A percentile compares a stretch with the other conserved stretches of the same genome.
phyloP scores from a whole-genome alignment of 805 yeast genomes.

The Zygoascus biomembranicola region DNA sequence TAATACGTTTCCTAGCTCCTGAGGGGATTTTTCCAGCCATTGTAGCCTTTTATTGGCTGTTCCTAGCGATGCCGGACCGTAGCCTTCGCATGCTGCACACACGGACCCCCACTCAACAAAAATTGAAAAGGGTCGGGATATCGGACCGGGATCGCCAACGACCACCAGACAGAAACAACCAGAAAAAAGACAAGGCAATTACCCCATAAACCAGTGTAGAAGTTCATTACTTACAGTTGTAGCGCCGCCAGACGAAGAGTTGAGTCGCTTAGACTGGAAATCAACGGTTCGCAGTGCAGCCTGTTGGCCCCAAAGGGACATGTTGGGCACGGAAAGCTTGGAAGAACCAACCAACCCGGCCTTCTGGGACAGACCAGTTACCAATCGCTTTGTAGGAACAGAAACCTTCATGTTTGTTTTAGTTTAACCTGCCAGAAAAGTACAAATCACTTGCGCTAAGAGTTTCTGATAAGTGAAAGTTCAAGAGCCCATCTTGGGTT shows the following conservation, averaged over 20 bases:
- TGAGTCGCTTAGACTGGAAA: slow-evolving; percentile 16
- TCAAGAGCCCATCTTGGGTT: not conserved
- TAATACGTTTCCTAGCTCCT: too few species aligned
- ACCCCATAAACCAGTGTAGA: not conserved
- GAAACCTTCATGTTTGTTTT: not conserved
- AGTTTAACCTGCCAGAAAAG: not conserved
- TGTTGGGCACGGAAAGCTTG: slow-evolving; percentile 1
- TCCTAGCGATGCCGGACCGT: too few species aligned
- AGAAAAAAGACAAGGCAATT: not conserved
- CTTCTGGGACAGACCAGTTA: not conserved
- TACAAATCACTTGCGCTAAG: not conserved
- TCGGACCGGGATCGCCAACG: not conserved
- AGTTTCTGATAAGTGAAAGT: not conserved
- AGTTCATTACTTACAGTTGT: slow-evolving; percentile 20
- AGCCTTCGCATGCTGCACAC: too few species aligned
- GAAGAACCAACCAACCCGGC: not conserved
- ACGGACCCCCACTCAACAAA: not conserved
- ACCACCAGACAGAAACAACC: not conserved
- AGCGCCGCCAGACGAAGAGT: slow-evolving; percentile 27
- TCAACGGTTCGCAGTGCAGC: slow-evolving; percentile 27
- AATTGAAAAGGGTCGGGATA: not conserved
- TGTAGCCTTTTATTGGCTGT: too few species aligned
- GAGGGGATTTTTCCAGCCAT: too few species aligned
- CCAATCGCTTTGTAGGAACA: not conserved
- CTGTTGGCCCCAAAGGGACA: slow-evolving; percentile 19